Percentiles rank a stretch among this genome's conserved stretches.
phyloP scores from a whole-genome alignment of 495 filamentous ascomycete species.

The Neurospora sp. region DNA sequence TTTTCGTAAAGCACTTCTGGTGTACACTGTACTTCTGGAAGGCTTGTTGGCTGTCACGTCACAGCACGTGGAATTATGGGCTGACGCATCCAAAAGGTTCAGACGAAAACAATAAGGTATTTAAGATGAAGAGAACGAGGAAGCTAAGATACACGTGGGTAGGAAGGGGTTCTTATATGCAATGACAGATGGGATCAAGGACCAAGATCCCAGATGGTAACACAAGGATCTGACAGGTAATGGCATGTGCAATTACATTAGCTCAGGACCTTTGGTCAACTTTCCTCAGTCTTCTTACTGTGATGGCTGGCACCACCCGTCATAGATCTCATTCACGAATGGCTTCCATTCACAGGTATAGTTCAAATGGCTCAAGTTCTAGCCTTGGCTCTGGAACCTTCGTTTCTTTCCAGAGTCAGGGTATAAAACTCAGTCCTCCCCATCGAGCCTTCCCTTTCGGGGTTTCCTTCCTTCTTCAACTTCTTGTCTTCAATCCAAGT shows the following conservation, averaged over 20 bases:
- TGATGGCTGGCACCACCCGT: too few species aligned
- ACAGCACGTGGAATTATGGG: neutral
- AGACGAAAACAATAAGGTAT: neutral
- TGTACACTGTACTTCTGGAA: too few species aligned
- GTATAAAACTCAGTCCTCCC: neutral
- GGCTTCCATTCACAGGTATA: neutral
- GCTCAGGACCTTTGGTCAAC: too few species aligned
- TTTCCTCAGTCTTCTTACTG: too few species aligned
- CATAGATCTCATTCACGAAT: neutral
- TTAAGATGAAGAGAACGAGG: neutral
- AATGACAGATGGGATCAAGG: neutral
- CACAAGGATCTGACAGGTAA: neutral
- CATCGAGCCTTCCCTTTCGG: neutral
- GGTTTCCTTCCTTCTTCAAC: neutral
- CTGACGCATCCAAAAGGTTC: neutral
- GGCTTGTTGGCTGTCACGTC: too few species aligned
- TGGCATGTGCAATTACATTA: too few species aligned
- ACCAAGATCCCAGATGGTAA: neutral
- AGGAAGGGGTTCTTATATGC: neutral
- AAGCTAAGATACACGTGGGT: neutral
- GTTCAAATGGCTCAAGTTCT: neutral
- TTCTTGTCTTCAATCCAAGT: neutral
- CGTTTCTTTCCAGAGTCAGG: neutral
- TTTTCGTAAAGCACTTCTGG: too few species aligned
- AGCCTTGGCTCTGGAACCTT: neutral